phyloP scores from a whole-genome alignment of 805 yeast species.

The Barnettozyma californica region DNA sequence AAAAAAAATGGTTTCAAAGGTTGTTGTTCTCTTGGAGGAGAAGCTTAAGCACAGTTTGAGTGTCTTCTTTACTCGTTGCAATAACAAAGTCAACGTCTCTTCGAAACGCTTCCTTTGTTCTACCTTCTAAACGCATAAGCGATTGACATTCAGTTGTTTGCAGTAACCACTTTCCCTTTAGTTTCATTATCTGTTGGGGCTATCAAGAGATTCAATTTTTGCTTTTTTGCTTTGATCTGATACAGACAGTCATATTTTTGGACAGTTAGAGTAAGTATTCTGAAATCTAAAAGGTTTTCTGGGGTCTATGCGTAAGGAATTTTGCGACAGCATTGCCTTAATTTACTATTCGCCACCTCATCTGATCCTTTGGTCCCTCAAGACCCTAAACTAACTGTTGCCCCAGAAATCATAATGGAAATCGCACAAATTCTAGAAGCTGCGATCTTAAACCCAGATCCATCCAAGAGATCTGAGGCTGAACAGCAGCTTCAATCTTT shows the following conservation, averaged over 20 bases:
- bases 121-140: background rate
- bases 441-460: constrained; percentile 68
- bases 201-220: background rate
- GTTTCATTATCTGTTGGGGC: background rate
- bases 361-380: background rate
- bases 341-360: background rate
- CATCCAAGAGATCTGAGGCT: constrained; percentile 64
- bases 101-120: background rate
- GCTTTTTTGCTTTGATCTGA: background rate
- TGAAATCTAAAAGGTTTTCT: background rate
- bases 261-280: background rate
- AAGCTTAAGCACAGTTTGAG: background rate
- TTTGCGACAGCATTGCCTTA: background rate
- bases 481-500: constrained; percentile 69
- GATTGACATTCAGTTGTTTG: background rate
- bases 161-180: background rate
- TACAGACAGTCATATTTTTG: background rate
- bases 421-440: constrained; percentile 69
- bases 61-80: background rate
- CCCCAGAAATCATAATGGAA: constrained; percentile 31
- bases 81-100: background rate
- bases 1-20: background rate
- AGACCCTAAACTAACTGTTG: constrained; percentile 3
- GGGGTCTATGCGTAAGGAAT: background rate
- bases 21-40: background rate